These are phyloP conservation scores for Lichtheimia corymbifera DNA, from an alignment of 371 early-diverging fungal species.

Conservation along the genomic window DNA sequence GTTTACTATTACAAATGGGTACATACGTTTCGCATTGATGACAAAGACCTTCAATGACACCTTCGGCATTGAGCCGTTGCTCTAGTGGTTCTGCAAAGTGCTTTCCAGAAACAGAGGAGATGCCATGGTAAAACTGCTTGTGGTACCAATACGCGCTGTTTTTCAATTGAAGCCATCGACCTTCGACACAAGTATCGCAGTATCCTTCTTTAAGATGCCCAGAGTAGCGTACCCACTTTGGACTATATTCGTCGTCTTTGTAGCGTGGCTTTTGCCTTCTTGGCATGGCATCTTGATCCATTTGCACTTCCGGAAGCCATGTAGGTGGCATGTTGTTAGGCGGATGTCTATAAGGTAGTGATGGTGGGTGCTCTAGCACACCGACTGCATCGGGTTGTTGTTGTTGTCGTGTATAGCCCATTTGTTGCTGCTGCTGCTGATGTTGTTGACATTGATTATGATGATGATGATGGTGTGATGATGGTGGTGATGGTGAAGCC, in stretches of 20 bases:
- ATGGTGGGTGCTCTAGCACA: no score
- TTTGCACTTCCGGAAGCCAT: no score
- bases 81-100: conserved; percentile 69
- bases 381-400: not conserved
- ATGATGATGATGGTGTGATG: not conserved
- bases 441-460: not conserved
- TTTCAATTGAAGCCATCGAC: conserved; percentile 91
- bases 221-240: conserved; percentile 80
- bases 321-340: no score
- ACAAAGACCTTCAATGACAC: conserved; percentile 75
- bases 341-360: no score
- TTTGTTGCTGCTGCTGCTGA: not conserved
- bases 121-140: conserved; percentile 83
- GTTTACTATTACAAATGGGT: conserved; percentile 69
- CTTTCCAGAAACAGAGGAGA: conserved; percentile 85
- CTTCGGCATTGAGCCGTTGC: conserved; percentile 51
- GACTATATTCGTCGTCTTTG: conserved; percentile 85
- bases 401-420: not conserved
- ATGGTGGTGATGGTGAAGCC: not conserved
- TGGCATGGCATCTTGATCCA: conserved; percentile 22
- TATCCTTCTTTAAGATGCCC: conserved; percentile 86
- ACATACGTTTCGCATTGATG: conserved; percentile 81
- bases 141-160: conserved; percentile 93
- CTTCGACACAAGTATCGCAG: conserved; percentile 83
- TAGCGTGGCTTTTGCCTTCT: conserved; percentile 71